Evolutionary conservation across 495 filamentous ascomycete species (phyloP), one percentile per base, ranked within the genome.

Genomic region (Neurospora sublineolata): DNA sequence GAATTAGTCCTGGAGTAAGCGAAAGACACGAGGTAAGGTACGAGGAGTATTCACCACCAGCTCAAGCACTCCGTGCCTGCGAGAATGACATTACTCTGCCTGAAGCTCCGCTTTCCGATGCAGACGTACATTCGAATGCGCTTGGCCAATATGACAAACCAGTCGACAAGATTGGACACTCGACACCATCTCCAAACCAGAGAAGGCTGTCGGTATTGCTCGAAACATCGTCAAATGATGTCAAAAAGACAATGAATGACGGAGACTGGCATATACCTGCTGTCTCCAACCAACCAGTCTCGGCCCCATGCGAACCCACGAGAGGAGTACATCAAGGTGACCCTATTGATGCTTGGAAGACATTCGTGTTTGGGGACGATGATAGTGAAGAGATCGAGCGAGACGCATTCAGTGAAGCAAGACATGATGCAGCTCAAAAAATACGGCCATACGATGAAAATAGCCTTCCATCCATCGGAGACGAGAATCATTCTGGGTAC

Each of bases 311-410:
- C 14, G 27, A 64, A 33, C 27, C 14, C 14, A 64, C 27, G 27
- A 36, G 14, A 30, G 52, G 27, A 64, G 14, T 64, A 64, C 52
- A 64, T 33, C 52, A 30, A 16, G 27, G 12, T n/a, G 76, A 80
- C 68, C 73, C 71, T 6, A 76, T 81, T 38, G 69, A 75, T 20
- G 75, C 73, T 44, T 84, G 83, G 83, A 82, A 78, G 73, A 76
- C 76, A 46, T 83, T 84, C 46, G 79, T 77, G 3, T 79, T 81
- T 37, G 79, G 79, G 6, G 75, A 75, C 4, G 77, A 79, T 3
- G 27, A 69, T 20, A 83, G 75, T 58, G 80, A 83, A 37, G 80
- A 82, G 23, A 5, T 82, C 68, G 73, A 78, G 52, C 73, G 70
- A 20, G 69, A 73, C 33, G 80, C 75, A 12, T 79, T 83, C 20